Conservation (phyloP, 169 alveolate genomes). For the Eimeria tenella region DNA sequence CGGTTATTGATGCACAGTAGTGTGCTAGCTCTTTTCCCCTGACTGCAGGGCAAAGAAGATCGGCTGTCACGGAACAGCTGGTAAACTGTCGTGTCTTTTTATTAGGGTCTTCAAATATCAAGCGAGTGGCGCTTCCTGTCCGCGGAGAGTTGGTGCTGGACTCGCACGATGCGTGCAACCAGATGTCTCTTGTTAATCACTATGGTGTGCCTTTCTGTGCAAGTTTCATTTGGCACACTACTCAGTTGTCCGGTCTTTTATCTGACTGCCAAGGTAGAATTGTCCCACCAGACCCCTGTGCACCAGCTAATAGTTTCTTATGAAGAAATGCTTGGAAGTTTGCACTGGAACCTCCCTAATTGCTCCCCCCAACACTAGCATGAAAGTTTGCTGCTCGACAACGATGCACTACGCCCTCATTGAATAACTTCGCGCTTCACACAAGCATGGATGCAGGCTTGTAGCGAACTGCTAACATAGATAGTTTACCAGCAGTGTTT, state of each 20-base stretch:
- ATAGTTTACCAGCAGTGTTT: background rate
- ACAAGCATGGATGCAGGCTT: background rate
- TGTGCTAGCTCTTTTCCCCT: background rate
- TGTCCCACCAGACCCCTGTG: too few species aligned
- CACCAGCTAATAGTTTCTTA: too few species aligned
- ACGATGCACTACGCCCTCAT: too few species aligned
- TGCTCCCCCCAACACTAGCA: too few species aligned
- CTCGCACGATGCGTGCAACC: conserved; percentile 92
- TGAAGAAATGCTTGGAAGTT: too few species aligned
- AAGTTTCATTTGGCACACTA: too few species aligned
- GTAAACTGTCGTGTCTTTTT: background rate
- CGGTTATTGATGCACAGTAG: background rate
- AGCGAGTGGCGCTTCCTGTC: conserved; percentile 87
- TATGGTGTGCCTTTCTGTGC: conserved; percentile 84
- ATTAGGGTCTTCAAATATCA: conserved; percentile 23
- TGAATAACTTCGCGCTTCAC: background rate
- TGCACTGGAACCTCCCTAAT: too few species aligned
- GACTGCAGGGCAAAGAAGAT: background rate
- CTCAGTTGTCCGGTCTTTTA: too few species aligned
- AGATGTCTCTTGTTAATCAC: conserved; percentile 93
- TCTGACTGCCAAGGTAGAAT: too few species aligned
- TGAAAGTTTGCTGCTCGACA: too few species aligned
- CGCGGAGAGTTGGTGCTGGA: conserved; percentile 91
- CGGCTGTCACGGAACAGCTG: background rate
- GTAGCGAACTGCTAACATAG: background rate